Evolutionary conservation across 306 rosid genomes (phyloP).

Genomic region (Fragaria ananassa): DNA sequence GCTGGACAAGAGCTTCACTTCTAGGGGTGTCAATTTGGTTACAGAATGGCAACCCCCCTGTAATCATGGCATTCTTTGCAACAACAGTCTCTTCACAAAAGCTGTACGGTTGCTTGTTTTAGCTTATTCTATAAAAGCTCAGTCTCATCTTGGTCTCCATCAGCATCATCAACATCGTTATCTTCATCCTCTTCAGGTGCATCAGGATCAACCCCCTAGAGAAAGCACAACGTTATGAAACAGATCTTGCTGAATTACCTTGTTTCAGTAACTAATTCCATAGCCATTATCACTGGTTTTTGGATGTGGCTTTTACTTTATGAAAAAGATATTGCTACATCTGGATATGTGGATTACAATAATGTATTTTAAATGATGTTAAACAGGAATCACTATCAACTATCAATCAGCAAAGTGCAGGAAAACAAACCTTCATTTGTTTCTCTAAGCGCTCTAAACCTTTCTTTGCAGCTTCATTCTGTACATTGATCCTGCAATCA

Average conservation of each 20-base stretch:
- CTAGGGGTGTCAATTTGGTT: background rate
- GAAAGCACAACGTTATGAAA: conserved; percentile 15
- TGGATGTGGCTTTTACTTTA: background rate
- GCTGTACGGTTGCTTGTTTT: conserved; percentile 1
- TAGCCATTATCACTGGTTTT: background rate
- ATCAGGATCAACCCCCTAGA: conserved; percentile 93
- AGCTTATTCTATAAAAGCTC: conserved; percentile 59
- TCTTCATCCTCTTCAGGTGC: conserved; percentile 99
- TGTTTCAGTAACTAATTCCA: background rate
- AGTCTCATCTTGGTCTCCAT: conserved; percentile 90
- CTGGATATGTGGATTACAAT: background rate
- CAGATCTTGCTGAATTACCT: conserved; percentile 7
- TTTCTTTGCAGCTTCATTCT: conserved; percentile 89
- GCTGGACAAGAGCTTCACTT: background rate
- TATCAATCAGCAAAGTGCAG: conserved; percentile 11
- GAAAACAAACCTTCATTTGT: conserved; percentile 78
- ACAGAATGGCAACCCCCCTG: background rate
- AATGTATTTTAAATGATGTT: background rate
- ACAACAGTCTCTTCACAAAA: conserved; percentile 15
- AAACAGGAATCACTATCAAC: conserved; percentile 10
- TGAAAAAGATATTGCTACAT: background rate
- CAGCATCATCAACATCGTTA: conserved; percentile 91
- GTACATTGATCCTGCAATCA: conserved; percentile 82
- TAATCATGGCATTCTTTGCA: background rate
- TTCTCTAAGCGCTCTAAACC: conserved; percentile 96